Base-by-base conservation (phyloP, 768 basidiomycete species). In the Lactarius sanguifluus region DNA sequence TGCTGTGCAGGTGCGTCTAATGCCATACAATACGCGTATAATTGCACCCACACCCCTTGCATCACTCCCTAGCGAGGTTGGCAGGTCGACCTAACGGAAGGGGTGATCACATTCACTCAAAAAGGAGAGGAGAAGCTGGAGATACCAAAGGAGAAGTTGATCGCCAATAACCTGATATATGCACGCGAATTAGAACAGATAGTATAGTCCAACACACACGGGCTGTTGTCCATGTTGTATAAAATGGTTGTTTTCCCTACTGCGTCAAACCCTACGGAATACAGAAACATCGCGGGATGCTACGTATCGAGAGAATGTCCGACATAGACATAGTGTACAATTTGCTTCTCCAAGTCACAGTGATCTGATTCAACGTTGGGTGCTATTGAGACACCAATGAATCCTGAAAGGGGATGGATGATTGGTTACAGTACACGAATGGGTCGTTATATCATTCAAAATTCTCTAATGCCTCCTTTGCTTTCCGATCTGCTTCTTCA, bases 151-250 rank as follows among this genome's bases (percentile, higher is more conserved):
- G 81, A 91, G 79, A 89, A 87, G 74, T 81, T 96, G 66, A 93
- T 96, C 67, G 81, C 85, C 32, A 86, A 90, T 36, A 88, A 90
- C 62, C 76, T 96, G 63, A 80, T 79, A 60, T 94, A 95, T 71
- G 94, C 94, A 32, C 86, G 90, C 64, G 93, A 95, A 77, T 79
- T 96, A 57, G 93, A 96, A 79, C 92, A 92, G 76, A 96, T 96
- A 75, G 91, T 96, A 72, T 96, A 83, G 76, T 54, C 36, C 38
- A 18, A 59, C 40, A 28, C 38, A 28, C 67, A 34, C 23, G 10
- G 34, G 15, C 45, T 13, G 34, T 55, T 47, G 50, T 58, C 36
- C 0, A 0, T 38, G 36, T 45, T 64, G 57, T 69, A 28, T 67
- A 60, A 54, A 57, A 63, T 61, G 67, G 36, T 1, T 12, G 36